These are phyloP conservation scores for Euphorbia pulcherrima DNA, from an alignment of 345 rosid species.

Conservation along the genomic window DNA sequence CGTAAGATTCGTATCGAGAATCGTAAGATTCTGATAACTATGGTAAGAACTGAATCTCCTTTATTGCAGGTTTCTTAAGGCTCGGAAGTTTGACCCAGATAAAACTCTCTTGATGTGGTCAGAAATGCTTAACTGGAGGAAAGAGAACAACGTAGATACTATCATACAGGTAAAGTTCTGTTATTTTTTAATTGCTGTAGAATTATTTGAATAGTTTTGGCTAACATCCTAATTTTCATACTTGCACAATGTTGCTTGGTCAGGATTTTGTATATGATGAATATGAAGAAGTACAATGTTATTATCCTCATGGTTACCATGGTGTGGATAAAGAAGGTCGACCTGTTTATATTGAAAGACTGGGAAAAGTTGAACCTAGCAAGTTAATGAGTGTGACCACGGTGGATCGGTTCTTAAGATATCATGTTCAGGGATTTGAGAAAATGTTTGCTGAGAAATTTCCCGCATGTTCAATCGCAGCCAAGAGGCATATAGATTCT, in stretches of 20 bases:
- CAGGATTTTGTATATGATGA: conserved; percentile 91
- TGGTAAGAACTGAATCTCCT: conserved; percentile 7
- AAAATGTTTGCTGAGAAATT: conserved; percentile 82
- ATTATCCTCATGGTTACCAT: conserved; percentile 96
- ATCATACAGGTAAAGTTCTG: conserved; percentile 58
- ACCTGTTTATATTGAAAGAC: conserved; percentile 83
- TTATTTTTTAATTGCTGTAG: background rate
- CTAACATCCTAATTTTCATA: conserved; percentile 5
- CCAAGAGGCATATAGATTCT: conserved; percentile 74
- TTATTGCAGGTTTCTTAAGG: conserved; percentile 68
- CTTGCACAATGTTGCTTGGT: conserved; percentile 12
- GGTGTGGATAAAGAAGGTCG: conserved; percentile 86
- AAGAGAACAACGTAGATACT: conserved; percentile 65
- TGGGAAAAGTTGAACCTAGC: conserved; percentile 69
- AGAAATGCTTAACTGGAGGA: conserved; percentile 91
- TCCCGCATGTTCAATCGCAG: conserved; percentile 84
- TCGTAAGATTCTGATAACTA: no score
- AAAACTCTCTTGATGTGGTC: conserved; percentile 89
- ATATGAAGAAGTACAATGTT: conserved; percentile 63
- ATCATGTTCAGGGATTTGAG: conserved; percentile 90
- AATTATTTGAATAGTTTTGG: background rate
- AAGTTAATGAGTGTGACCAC: conserved; percentile 80
- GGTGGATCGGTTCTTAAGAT: conserved; percentile 79
- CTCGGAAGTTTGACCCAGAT: conserved; percentile 76
- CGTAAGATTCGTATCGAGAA: no score